These are phyloP conservation scores for Penicillium pulvis DNA, from an alignment of 495 filamentous ascomycete species.

Conservation along the genomic window DNA sequence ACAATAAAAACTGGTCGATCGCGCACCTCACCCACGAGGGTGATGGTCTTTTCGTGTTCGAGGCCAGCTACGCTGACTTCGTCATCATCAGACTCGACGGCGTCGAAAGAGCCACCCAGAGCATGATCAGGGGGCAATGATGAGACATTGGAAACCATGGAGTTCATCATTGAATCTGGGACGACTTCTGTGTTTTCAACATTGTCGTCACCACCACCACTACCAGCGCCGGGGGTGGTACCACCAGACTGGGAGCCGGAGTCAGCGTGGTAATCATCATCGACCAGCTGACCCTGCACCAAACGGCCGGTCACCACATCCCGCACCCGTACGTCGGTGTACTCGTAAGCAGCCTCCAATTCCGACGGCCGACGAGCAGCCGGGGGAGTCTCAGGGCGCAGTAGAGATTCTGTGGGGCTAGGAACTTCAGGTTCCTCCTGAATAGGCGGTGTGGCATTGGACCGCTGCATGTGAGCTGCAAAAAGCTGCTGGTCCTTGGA, in stretches of 20 bases:
- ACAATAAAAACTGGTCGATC: constrained; percentile 87
- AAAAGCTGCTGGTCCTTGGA: constrained; percentile 36
- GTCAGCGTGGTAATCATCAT: constrained; percentile 87
- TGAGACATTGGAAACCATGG: constrained; percentile 63
- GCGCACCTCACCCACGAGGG: constrained; percentile 89
- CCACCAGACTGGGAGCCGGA: constrained; percentile 64
- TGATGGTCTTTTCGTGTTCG: constrained; percentile 89
- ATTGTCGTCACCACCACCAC: constrained; percentile 23
- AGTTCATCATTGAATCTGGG: constrained; percentile 64
- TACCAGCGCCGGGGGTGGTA: constrained; percentile 37
- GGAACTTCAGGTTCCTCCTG: constrained; percentile 20
- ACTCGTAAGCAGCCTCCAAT: constrained; percentile 61
- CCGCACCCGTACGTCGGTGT: constrained; percentile 80
- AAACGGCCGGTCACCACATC: constrained; percentile 92
- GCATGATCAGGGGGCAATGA: constrained; percentile 59
- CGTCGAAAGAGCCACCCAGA: constrained; percentile 81
- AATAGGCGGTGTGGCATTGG: constrained; percentile 21
- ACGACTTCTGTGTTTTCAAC: constrained; percentile 47
- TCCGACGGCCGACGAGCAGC: constrained; percentile 45
- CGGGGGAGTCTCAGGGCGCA: constrained; percentile 41
- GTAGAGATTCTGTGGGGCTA: constrained; percentile 7
- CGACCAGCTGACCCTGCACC: constrained; percentile 94
- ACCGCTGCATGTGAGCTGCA: constrained; percentile 31
- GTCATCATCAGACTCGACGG: constrained; percentile 82
- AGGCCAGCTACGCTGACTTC: constrained; percentile 73